Conservation (phyloP, 768 basidiomycete species). For the Boletus rubroflammeus region DNA sequence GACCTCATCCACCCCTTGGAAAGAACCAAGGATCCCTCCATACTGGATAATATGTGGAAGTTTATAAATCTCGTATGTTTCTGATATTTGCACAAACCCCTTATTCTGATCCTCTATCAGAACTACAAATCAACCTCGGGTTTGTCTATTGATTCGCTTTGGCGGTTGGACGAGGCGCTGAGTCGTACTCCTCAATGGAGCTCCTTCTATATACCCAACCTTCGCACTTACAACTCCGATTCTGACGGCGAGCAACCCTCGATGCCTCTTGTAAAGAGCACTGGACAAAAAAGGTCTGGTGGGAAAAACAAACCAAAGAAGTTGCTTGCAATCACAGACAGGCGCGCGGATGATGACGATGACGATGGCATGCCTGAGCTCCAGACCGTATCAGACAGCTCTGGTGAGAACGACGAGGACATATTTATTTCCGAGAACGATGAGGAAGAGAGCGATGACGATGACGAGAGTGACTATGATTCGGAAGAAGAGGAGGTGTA, state of each 20-base stretch:
- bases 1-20: conserved; percentile 57
- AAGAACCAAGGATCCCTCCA: conserved; percentile 45
- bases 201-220: conserved; percentile 34
- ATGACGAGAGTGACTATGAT: conserved; percentile 50
- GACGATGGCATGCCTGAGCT: conserved; percentile 64
- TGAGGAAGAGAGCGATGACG: conserved; percentile 34
- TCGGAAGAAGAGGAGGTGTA: conserved; percentile 68
- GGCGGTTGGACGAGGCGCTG: conserved; percentile 55
- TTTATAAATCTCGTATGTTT: conserved; percentile 52
- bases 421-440: conserved; percentile 26
- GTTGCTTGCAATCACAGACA: conserved; percentile 50
- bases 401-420: conserved; percentile 42
- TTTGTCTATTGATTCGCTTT: conserved; percentile 56
- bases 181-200: conserved; percentile 59
- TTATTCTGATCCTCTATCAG: conserved; percentile 34
- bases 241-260: conserved; percentile 25
- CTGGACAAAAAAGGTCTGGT: conserved; percentile 15
- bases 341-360: conserved; percentile 36
- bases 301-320: conserved; percentile 34
- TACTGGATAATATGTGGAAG: conserved; percentile 64
- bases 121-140: conserved; percentile 56
- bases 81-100: neutral
- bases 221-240: conserved; percentile 20
- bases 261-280: conserved; percentile 7
- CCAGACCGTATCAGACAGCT: conserved; percentile 61